These are phyloP conservation scores for Oryza meyeriana DNA, from an alignment of 176 grass and related monocot genomes.

Conservation along the genomic window DNA sequence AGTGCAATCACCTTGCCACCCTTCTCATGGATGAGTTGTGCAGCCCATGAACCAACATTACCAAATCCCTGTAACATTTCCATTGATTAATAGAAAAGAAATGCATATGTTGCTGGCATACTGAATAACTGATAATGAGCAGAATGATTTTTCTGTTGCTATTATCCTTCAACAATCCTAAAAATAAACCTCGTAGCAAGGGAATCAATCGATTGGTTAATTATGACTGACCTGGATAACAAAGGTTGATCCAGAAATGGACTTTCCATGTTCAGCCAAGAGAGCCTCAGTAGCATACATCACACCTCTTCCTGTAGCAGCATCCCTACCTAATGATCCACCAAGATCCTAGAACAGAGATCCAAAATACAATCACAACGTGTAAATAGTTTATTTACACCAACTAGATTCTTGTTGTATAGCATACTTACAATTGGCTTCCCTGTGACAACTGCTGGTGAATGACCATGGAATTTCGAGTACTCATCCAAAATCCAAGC, in stretches of 20 bases:
- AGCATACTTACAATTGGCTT: constrained; percentile 82
- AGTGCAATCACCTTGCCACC: constrained; percentile 92
- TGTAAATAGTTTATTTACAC: constrained; percentile 14
- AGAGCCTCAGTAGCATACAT: constrained; percentile 78
- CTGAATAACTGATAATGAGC: not conserved
- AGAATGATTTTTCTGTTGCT: not conserved
- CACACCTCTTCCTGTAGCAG: constrained; percentile 86
- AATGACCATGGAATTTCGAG: constrained; percentile 96
- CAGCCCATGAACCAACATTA: constrained; percentile 97
- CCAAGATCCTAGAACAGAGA: constrained; percentile 76
- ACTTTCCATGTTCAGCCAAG: constrained; percentile 80
- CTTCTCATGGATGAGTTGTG: constrained; percentile 68
- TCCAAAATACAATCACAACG: not conserved
- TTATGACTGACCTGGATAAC: constrained; percentile 70
- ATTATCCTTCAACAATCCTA: not conserved
- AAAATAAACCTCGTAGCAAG: not conserved
- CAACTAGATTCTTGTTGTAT: constrained; percentile 23
- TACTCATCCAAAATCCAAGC: constrained; percentile 98
- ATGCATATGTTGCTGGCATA: not conserved
- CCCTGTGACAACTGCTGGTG: constrained; percentile 90
- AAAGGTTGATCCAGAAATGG: constrained; percentile 78
- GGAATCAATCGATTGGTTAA: not conserved
- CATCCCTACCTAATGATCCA: constrained; percentile 92
- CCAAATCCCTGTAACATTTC: constrained; percentile 72
- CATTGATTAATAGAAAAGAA: not conserved